Percentiles rank a stretch among this genome's conserved stretches.
phyloP scores from a whole-genome alignment of 768 basidiomycete genomes.

The Hebeloma cylindrosporum region DNA sequence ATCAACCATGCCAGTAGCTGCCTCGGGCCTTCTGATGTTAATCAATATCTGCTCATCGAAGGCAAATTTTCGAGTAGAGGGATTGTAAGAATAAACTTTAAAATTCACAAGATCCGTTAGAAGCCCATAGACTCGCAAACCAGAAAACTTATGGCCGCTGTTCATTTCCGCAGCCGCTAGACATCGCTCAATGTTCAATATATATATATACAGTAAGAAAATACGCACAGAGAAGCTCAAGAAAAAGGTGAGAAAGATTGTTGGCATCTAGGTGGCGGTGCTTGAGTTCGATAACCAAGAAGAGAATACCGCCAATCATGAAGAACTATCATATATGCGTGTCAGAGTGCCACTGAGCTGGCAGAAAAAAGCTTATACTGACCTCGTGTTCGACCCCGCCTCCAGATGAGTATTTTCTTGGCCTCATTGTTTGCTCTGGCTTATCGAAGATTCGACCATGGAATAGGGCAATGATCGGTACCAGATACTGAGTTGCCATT shows the following conservation, averaged over 20 bases:
- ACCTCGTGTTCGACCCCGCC: not conserved
- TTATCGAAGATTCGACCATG: not conserved
- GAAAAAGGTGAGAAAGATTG: not conserved
- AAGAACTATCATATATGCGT: not conserved
- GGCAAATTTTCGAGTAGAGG: not conserved
- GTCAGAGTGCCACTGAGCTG: not conserved
- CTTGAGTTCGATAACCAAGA: not conserved
- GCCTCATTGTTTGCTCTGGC: not conserved
- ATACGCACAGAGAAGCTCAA: not conserved
- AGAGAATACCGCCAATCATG: not conserved
- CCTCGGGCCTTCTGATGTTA: not conserved
- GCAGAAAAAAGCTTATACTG: not conserved
- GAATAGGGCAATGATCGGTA: not conserved
- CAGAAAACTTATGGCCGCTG: not conserved
- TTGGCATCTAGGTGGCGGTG: not conserved
- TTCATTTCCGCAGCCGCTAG: not conserved
- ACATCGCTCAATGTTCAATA: not conserved
- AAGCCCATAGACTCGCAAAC: not conserved
- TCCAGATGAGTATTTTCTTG: not conserved
- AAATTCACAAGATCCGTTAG: not conserved
- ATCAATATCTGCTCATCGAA: not conserved
- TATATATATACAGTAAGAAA: too few relatives aligned
- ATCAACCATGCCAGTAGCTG: not conserved
- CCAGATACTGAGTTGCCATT: not conserved
- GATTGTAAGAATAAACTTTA: not conserved